Percentiles rank a stretch among this genome's conserved stretches.
Conservation (phyloP, 2,329 filamentous ascomycete genomes). For the Trichoderma afroharzianum region DNA sequence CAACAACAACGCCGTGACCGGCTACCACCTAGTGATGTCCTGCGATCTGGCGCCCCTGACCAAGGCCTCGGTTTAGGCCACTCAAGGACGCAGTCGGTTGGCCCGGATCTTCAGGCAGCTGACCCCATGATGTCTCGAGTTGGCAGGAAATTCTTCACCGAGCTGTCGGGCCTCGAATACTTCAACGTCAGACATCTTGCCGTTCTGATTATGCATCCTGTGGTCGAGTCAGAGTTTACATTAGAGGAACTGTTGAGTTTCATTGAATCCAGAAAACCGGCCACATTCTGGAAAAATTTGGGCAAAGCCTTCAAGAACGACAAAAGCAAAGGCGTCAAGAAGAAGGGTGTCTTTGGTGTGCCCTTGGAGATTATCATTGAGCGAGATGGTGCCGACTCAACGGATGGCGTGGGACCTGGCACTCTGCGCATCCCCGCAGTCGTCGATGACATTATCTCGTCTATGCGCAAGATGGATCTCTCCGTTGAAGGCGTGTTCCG, state of each 20-base stretch:
- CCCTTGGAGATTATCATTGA: constrained; percentile 85
- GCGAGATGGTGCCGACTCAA: constrained; percentile 93
- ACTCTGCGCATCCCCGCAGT: constrained; percentile 88
- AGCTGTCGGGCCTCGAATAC: constrained; percentile 90
- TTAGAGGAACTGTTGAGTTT: constrained; percentile 88
- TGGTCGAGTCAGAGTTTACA: constrained; percentile 87
- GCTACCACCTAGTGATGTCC: constrained; percentile 58
- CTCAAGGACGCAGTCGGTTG: constrained; percentile 57
- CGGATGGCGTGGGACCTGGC: constrained; percentile 89
- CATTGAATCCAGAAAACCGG: constrained; percentile 83
- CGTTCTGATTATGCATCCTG: constrained; percentile 88
- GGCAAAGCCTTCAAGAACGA: constrained; percentile 94
- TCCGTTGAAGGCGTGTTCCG: constrained; percentile 98
- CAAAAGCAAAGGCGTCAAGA: constrained; percentile 71
- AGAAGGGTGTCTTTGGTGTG: constrained; percentile 92
- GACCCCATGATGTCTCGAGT: constrained; percentile 54
- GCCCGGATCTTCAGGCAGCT: constrained; percentile 47
- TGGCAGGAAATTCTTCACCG: constrained; percentile 86
- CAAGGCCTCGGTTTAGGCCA: constrained; percentile 60
- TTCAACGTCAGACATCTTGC: constrained; percentile 96
- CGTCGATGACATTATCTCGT: constrained; percentile 88
- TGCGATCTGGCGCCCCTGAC: constrained; percentile 49
- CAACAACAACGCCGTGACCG: constrained; percentile 67
- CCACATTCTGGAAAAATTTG: constrained; percentile 97
- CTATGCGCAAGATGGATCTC: constrained; percentile 98